These are phyloP conservation scores for Wickerhamiella azymoides DNA, from an alignment of 805 yeast genomes.

Conservation along the genomic window DNA sequence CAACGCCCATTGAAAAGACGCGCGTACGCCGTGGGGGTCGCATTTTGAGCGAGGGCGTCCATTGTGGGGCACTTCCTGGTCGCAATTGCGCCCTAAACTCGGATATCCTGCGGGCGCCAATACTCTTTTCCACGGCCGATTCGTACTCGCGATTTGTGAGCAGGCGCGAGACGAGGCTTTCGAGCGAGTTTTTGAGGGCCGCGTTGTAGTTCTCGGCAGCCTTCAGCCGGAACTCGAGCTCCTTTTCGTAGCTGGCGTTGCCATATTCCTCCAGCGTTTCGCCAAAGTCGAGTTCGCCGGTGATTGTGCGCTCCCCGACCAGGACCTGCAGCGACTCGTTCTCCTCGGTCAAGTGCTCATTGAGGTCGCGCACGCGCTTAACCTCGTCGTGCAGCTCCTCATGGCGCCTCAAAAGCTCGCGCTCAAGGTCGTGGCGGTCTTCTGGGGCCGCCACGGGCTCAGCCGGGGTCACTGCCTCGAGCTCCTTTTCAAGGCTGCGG, in stretches of 20 bases:
- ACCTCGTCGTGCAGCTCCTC: conserved; percentile 25
- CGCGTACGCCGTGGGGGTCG: conserved; percentile 7
- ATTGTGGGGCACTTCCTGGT: conserved; percentile 1
- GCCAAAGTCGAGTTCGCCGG: conserved; percentile 11
- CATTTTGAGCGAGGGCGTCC: neutral
- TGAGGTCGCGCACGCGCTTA: conserved; percentile 44
- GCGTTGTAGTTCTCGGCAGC: conserved; percentile 22
- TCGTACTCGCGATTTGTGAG: conserved; percentile 23
- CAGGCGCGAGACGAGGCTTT: conserved; percentile 24
- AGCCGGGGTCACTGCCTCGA: neutral
- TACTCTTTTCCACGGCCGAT: conserved; percentile 18
- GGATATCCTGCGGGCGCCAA: conserved; percentile 13
- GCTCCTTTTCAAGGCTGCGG: conserved; percentile 1
- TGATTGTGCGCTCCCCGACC: conserved; percentile 24
- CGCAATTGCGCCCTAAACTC: conserved; percentile 11
- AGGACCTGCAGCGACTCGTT: conserved; percentile 25
- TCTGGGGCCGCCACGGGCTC: neutral
- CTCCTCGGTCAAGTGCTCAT: conserved; percentile 31
- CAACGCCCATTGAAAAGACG: conserved; percentile 16
- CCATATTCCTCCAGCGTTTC: conserved; percentile 7
- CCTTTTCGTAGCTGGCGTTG: conserved; percentile 8
- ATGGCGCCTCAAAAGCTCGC: conserved; percentile 21
- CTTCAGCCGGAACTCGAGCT: conserved; percentile 20
- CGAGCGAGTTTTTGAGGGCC: conserved; percentile 23
- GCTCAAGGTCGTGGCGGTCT: conserved; percentile 17